These are phyloP conservation scores for Colletotrichum spaethianum DNA, from an alignment of 2,329 filamentous ascomycete genomes.

Conservation along the genomic window DNA sequence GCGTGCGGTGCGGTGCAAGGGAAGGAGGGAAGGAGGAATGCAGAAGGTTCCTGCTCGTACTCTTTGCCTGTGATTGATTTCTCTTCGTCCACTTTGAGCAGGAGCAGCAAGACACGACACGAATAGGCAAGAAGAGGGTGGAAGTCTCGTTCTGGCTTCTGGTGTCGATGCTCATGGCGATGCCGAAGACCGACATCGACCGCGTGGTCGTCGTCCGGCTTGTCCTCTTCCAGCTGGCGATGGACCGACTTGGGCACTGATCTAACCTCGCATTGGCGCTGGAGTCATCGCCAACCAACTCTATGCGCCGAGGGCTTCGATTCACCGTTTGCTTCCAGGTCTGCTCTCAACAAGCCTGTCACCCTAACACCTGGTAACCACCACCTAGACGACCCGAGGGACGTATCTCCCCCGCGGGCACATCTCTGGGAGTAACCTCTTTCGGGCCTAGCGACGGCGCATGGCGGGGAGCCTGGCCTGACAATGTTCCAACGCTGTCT, in stretches of 20 bases:
- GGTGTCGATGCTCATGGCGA: background rate
- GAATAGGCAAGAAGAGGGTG: background rate
- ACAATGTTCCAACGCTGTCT: slow-evolving; percentile 4
- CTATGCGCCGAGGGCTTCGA: background rate
- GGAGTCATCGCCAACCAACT: slow-evolving; percentile 1
- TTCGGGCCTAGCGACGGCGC: slow-evolving; percentile 19
- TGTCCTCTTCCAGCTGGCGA: slow-evolving; percentile 19
- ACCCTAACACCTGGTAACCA: background rate
- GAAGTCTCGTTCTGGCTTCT: background rate
- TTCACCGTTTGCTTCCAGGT: slow-evolving; percentile 19
- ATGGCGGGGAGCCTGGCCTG: slow-evolving; percentile 18
- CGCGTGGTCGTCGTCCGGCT: background rate
- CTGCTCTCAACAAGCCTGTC: background rate
- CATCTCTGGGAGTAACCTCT: slow-evolving; percentile 24
- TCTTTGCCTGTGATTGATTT: background rate
- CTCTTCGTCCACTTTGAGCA: background rate
- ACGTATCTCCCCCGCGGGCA: slow-evolving; percentile 34
- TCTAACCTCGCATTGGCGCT: background rate
- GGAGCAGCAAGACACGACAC: background rate
- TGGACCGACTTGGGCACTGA: slow-evolving; percentile 2
- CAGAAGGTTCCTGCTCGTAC: slow-evolving; percentile 5
- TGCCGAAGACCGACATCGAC: slow-evolving; percentile 1
- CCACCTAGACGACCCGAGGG: background rate
- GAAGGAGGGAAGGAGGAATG: slow-evolving; percentile 1
- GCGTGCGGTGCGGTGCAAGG: background rate